phyloP scores from a whole-genome alignment of 1,284 basidiomycete species.

The Trametes polyzona region DNA sequence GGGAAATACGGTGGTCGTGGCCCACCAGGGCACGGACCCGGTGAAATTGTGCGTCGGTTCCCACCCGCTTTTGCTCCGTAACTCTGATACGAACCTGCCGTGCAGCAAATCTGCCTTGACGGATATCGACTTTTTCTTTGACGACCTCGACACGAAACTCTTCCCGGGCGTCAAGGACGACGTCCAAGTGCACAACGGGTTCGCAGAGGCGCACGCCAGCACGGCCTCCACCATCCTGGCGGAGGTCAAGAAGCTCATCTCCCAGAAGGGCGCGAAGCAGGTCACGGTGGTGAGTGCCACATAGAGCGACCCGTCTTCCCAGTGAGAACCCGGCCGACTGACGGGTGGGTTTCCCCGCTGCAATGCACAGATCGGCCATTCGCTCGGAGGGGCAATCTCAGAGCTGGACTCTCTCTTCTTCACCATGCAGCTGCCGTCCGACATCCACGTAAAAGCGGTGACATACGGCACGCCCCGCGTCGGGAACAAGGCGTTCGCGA shows the following conservation, averaged over 20 bases:
- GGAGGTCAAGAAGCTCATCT: constrained; percentile 43
- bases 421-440: constrained; percentile 40
- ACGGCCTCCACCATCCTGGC: constrained; percentile 43
- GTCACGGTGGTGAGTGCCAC: constrained; percentile 40
- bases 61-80: neutral
- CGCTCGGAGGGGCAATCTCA: constrained; percentile 45
- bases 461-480: constrained; percentile 46
- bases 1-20: constrained; percentile 51
- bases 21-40: constrained; percentile 57
- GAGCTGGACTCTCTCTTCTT: constrained; percentile 44
- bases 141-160: constrained; percentile 42
- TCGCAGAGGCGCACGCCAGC: constrained; percentile 48
- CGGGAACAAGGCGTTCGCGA: constrained; percentile 39
- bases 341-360: neutral
- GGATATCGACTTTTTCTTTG: constrained; percentile 44
- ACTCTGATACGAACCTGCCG: neutral
- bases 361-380: constrained; percentile 42
- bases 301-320: neutral
- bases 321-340: neutral
- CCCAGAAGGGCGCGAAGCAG: constrained; percentile 35
- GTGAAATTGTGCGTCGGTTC: constrained; percentile 41
- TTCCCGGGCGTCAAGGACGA: constrained; percentile 50
- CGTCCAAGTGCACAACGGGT: constrained; percentile 52
- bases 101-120: constrained; percentile 49
- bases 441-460: constrained; percentile 39